phyloP scores from a whole-genome alignment of 1,139 yeast genomes.

The Nadsonia starkeyi-henricii region DNA sequence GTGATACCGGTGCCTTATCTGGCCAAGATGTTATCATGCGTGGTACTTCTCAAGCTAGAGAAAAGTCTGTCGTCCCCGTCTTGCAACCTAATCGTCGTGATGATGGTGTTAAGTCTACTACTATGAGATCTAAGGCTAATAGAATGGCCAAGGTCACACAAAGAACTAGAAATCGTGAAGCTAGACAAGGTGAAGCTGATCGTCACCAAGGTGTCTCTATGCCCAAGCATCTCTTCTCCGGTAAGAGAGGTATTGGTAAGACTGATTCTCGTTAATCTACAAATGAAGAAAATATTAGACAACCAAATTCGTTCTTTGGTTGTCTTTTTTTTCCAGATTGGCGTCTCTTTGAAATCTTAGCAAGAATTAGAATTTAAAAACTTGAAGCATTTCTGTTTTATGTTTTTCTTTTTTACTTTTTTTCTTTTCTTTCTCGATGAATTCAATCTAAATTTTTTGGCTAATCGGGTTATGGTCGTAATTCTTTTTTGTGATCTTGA shows the following conservation, averaged over 20 bases:
- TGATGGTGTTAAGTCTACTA: conserved; percentile 66
- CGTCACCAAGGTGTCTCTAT: conserved; percentile 73
- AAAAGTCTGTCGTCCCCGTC: conserved; percentile 17
- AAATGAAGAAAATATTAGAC: not conserved
- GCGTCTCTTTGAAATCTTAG: no score
- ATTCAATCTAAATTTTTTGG: no score
- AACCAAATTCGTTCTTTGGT: not conserved
- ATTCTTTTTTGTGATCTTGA: not conserved
- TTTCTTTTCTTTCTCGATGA: no score
- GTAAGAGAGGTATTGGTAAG: conserved; percentile 91
- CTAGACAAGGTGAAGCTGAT: conserved; percentile 93
- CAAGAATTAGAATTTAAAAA: no score
- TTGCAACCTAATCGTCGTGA: conserved; percentile 69
- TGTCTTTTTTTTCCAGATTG: not conserved
- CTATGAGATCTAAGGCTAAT: conserved; percentile 74
- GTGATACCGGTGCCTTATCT: conserved; percentile 29
- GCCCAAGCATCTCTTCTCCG: conserved; percentile 90
- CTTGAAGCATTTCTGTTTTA: no score
- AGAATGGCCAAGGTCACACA: conserved; percentile 80
- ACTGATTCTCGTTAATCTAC: conserved; percentile 38
- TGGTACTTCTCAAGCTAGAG: conserved; percentile 31
- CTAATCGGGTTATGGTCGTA: not conserved
- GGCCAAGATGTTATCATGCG: conserved; percentile 69
- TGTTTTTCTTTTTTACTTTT: no score
- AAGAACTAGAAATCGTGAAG: conserved; percentile 84